A percentile compares a stretch with the other conserved stretches of the same genome.
These are phyloP conservation scores for Linum lewisii DNA, from an alignment of 345 rosid species.

Conservation along the genomic window DNA sequence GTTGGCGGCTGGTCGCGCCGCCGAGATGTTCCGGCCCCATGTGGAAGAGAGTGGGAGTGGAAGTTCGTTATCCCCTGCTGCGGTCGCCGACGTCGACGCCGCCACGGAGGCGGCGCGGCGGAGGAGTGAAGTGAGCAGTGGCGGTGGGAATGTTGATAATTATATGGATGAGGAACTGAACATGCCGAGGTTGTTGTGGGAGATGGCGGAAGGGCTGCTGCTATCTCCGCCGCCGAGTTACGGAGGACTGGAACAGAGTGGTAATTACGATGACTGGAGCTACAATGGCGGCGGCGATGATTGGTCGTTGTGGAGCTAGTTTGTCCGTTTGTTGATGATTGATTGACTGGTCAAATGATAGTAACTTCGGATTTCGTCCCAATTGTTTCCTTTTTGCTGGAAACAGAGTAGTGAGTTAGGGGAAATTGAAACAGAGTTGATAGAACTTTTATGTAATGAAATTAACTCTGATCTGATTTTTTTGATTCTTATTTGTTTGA, in stretches of 20 bases:
- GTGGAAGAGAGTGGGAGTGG: conserved; percentile 5
- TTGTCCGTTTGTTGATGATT: not conserved
- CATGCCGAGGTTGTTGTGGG: conserved; percentile 43
- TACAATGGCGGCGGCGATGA: conserved; percentile 13
- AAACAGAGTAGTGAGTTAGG: too few relatives aligned
- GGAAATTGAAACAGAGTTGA: too few relatives aligned
- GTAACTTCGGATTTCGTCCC: too few relatives aligned
- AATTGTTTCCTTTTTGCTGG: too few relatives aligned
- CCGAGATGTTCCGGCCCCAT: conserved; percentile 29
- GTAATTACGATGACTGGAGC: not conserved
- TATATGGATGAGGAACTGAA: conserved; percentile 66
- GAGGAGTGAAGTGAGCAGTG: not conserved
- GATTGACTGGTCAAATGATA: too few relatives aligned
- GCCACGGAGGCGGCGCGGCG: not conserved
- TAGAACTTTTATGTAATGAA: too few relatives aligned
- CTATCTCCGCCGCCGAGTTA: conserved; percentile 48
- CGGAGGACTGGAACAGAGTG: conserved; percentile 18
- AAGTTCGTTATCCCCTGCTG: too few relatives aligned
- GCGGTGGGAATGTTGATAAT: conserved; percentile 11
- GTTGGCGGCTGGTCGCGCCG: conserved; percentile 61
- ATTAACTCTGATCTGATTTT: too few relatives aligned
- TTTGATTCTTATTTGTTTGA: too few relatives aligned
- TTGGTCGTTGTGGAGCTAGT: conserved; percentile 54
- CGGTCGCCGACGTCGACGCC: too few relatives aligned
- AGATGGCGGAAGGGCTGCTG: conserved; percentile 75